These are phyloP conservation scores for Ligustrum vulgare DNA, from an alignment of 257 asterid species.

Conservation along the genomic window DNA sequence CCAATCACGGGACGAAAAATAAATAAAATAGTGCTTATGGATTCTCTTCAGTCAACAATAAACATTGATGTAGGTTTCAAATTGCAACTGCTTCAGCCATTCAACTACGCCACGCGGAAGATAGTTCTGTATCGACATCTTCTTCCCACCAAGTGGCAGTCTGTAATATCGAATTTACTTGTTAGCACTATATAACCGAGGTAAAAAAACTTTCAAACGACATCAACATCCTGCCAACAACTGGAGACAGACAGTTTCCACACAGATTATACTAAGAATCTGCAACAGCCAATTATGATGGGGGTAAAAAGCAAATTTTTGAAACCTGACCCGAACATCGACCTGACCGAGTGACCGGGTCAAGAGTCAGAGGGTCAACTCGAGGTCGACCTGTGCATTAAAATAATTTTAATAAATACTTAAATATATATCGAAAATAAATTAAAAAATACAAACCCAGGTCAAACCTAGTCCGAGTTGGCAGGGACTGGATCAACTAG, in stretches of 20 bases:
- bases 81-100: constrained; percentile 7
- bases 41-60: not conserved
- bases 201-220: not conserved
- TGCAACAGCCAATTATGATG: not conserved
- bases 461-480: too few relatives aligned
- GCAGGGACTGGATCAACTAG: too few relatives aligned
- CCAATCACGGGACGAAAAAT: not conserved
- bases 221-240: not conserved
- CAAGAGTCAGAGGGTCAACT: too few relatives aligned
- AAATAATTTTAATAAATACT: too few relatives aligned
- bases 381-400: too few relatives aligned
- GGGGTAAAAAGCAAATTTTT: not conserved
- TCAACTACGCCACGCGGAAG: constrained; percentile 95
- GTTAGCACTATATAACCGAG: constrained; percentile 1
- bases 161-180: constrained; percentile 39
- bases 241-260: not conserved
- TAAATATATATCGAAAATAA: too few relatives aligned
- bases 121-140: constrained; percentile 61
- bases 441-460: too few relatives aligned
- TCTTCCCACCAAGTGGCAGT: constrained; percentile 97
- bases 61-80: not conserved
- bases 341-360: too few relatives aligned
- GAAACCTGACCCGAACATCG: too few relatives aligned
- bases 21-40: not conserved
- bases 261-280: not conserved